Base-by-base conservation (phyloP, 345 rosid genomes). In the Eucalyptus pauciflora region DNA sequence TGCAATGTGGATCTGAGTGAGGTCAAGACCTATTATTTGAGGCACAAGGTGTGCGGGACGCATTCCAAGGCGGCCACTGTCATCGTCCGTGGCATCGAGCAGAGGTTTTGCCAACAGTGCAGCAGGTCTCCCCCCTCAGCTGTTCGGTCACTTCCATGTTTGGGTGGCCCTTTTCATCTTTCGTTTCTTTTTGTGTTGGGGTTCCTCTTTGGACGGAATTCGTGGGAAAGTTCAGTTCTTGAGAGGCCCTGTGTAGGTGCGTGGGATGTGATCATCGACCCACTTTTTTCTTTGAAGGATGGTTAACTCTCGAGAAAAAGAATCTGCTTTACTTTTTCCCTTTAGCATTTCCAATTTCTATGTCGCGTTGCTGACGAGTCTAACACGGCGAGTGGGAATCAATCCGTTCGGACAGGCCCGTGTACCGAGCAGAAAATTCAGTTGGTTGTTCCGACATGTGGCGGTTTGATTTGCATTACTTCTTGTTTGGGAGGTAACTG, bases 101-200 rank as follows among this genome's bases (percentile, higher is more conserved):
- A 97, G 95, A 96, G 99, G 27, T 96, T 97, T 89, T 97, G 99
- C 92, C 99, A 97, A 92, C 99, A 97, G 93, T 97, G 99, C 89
- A 97, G 99, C 91, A 95, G 99, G 99, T 97, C 31, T 50, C 27
- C 8, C 14, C 45, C 14, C 29, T 41, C 48, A 2, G 83, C 48
- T 5, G 48, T 76, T 76, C 83, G 83, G 83, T 41, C 48, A 12
- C 58, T 86, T 86, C 37, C 20, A 31, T 29, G 33, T 52, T 86
- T 86, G 58, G 87, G 87, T 29, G 52, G 56, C 25, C 25, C 25
- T 51, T 86, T 86, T 8, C 56, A 3, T 48, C 41, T 29, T 16
- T 86, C 31, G 8, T n/a, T 29, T 86, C 43, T 50, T 50, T 43
- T n/a, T 27, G 54, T 31, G 10, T 86, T 9, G 52, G 87, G 87